Evolutionary conservation across 805 yeast species (phyloP).

Genomic region (Ogataea glucozyma): DNA sequence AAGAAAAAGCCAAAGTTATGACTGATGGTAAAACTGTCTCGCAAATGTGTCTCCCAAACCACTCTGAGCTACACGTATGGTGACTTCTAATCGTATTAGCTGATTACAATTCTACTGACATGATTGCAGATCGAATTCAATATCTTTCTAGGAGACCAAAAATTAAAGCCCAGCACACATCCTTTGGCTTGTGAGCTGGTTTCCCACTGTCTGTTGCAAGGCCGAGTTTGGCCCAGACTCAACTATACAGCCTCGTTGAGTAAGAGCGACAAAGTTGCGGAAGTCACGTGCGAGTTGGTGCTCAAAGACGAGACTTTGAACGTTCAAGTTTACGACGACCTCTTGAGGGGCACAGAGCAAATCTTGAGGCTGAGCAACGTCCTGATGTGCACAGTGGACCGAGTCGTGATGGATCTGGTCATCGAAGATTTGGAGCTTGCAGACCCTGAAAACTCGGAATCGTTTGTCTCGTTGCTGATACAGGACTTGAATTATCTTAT

Average conservation of each 20-base stretch:
- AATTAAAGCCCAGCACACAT: slow-evolving; percentile 9
- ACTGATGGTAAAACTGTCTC: not conserved
- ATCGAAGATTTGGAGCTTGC: slow-evolving; percentile 13
- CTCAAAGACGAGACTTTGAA: slow-evolving; percentile 17
- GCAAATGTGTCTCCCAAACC: slow-evolving; percentile 11
- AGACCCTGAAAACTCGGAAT: not conserved
- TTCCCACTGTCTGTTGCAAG: slow-evolving; percentile 19
- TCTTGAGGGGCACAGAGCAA: slow-evolving; percentile 12
- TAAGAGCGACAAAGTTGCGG: not conserved
- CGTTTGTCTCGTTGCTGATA: slow-evolving; percentile 10
- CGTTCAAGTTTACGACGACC: slow-evolving; percentile 19
- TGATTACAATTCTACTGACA: not conserved
- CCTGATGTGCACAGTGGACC: slow-evolving; percentile 11
- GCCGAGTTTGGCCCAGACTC: slow-evolving; percentile 18
- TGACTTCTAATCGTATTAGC: not conserved
- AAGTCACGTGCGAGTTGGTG: slow-evolving; percentile 11
- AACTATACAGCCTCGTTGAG: slow-evolving; percentile 10
- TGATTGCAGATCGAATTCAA: slow-evolving; percentile 10
- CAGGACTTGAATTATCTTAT: slow-evolving; percentile 31
- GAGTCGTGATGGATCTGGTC: slow-evolving; percentile 10
- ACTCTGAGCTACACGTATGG: slow-evolving; percentile 9
- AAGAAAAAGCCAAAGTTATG: not conserved
- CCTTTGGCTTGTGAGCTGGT: slow-evolving; percentile 23
- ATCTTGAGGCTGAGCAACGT: slow-evolving; percentile 14
- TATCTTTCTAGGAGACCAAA: slow-evolving; percentile 13